phyloP scores from a whole-genome alignment of 768 basidiomycete genomes.

The Suillus clintonianus region DNA sequence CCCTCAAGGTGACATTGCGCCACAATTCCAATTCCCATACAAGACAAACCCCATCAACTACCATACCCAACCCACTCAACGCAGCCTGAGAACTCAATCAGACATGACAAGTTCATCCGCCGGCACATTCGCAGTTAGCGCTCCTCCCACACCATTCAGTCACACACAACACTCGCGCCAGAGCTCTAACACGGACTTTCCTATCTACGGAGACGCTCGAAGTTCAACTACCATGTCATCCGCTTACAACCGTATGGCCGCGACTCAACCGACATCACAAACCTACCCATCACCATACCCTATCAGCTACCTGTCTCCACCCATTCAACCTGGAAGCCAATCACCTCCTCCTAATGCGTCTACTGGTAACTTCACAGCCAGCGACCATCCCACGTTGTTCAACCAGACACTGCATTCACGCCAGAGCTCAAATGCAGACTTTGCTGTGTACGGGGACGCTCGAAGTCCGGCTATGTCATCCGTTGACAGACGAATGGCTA shows the following conservation, averaged over 20 bases:
- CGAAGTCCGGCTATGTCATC: conserved; percentile 30
- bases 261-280: too few species aligned
- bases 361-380: background rate
- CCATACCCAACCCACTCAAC: conserved; percentile 27
- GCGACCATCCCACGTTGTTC: background rate
- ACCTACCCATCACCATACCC: too few species aligned
- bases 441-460: conserved; percentile 15
- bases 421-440: conserved; percentile 17
- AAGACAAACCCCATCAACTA: conserved; percentile 17
- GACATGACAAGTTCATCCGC: background rate
- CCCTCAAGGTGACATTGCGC: conserved; percentile 13
- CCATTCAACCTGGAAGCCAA: too few species aligned
- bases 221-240: conserved; percentile 2
- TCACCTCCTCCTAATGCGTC: background rate
- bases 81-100: conserved; percentile 30
- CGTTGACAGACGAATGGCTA: conserved; percentile 50
- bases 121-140: background rate
- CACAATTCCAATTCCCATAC: conserved; percentile 34
- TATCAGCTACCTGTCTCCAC: too few species aligned
- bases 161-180: conserved; percentile 10
- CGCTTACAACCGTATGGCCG: too few species aligned
- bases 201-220: conserved; percentile 14
- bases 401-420: conserved; percentile 9
- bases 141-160: background rate
- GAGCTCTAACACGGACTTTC: conserved; percentile 19